Conservation (phyloP, 352 stramenopile species). For the Phytophthora podocarpi region DNA sequence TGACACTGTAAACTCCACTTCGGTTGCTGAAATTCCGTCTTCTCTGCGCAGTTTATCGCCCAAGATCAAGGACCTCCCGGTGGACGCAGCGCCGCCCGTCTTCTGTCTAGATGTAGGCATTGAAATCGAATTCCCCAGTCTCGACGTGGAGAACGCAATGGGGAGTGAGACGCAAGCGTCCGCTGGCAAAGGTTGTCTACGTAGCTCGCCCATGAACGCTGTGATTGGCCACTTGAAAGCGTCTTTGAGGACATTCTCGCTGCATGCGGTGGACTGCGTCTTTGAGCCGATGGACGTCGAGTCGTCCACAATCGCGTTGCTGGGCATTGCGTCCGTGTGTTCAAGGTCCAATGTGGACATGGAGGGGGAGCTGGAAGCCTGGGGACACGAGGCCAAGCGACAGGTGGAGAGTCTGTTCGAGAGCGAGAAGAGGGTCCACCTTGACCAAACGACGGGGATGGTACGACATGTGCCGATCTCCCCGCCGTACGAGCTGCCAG, state of each 20-base stretch:
- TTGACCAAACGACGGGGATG: slow-evolving; percentile 34
- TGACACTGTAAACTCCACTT: not conserved
- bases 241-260: slow-evolving; percentile 38
- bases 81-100: slow-evolving; percentile 26
- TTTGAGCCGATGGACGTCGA: slow-evolving; percentile 37
- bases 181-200: slow-evolving; percentile 37
- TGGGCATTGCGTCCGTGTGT: slow-evolving; percentile 45
- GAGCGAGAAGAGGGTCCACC: slow-evolving; percentile 23
- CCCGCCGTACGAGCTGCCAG: slow-evolving; percentile 39
- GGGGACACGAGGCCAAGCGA: slow-evolving; percentile 31
- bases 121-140: slow-evolving; percentile 49
- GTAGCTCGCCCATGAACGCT: slow-evolving; percentile 42
- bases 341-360: slow-evolving; percentile 50
- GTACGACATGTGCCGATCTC: slow-evolving; percentile 39
- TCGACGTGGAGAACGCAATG: slow-evolving; percentile 27
- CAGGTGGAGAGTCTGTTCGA: slow-evolving; percentile 39
- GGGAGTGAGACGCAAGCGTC: slow-evolving; percentile 3
- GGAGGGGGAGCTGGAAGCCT: slow-evolving; percentile 27
- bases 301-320: slow-evolving; percentile 35
- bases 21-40: not conserved
- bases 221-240: slow-evolving; percentile 39
- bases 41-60: slow-evolving; percentile 9
- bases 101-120: slow-evolving; percentile 54
- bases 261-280: slow-evolving; percentile 51
- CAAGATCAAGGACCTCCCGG: not conserved